Conservation (phyloP, 768 basidiomycete species). For the Psilocybe azurescens region DNA sequence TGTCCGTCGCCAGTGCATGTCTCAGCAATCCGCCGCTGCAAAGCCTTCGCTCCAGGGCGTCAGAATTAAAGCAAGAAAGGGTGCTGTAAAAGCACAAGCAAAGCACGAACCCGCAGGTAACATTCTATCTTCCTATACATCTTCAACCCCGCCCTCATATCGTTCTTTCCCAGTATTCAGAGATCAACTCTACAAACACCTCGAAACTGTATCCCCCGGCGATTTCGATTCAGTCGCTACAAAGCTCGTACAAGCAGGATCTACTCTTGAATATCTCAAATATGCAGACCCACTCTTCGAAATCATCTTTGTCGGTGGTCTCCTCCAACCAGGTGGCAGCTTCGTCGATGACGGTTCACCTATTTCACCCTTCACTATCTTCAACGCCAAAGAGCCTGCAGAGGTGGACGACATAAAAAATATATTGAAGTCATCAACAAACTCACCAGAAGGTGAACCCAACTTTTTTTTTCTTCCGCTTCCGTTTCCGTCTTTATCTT, state of each 20-base stretch:
- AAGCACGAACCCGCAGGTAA: conserved; percentile 89
- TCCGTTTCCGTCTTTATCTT: not conserved
- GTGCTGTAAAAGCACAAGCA: conserved; percentile 89
- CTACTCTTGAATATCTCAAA: conserved; percentile 93
- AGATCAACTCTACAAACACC: conserved; percentile 91
- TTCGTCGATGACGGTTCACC: conserved; percentile 90
- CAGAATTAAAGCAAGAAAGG: conserved; percentile 92
- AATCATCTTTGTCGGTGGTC: conserved; percentile 92
- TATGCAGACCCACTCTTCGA: conserved; percentile 98
- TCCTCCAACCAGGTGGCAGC: conserved; percentile 94
- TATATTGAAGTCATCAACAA: conserved; percentile 95
- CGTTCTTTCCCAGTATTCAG: conserved; percentile 70
- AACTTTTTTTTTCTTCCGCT: not conserved
- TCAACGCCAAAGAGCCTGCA: conserved; percentile 79
- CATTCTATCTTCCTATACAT: conserved; percentile 1
- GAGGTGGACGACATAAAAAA: conserved; percentile 88
- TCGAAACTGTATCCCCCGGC: conserved; percentile 78
- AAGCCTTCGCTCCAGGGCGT: conserved; percentile 95
- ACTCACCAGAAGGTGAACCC: conserved; percentile 84
- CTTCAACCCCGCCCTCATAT: conserved; percentile 7
- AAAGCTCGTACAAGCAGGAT: conserved; percentile 91
- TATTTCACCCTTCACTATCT: conserved; percentile 86
- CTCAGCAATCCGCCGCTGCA: conserved; percentile 82
- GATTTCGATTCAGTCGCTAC: conserved; percentile 85
- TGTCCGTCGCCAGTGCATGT: conserved; percentile 74